Evolutionary conservation across 768 basidiomycete genomes (phyloP).

Genomic region (Russula dissimulans): DNA sequence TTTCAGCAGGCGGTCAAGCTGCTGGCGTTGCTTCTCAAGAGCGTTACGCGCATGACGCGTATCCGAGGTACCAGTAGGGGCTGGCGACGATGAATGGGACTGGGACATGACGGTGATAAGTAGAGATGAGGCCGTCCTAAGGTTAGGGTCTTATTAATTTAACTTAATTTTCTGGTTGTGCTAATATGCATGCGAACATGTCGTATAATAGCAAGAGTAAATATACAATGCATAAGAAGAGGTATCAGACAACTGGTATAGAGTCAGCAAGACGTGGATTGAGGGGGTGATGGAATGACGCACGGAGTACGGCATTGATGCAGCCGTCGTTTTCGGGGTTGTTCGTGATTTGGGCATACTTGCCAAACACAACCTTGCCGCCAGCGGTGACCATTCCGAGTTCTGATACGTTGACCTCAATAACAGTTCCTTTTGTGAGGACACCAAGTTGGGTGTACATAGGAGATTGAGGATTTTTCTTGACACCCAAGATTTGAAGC

Average conservation of each 20-base stretch:
- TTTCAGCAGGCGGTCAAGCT: slow-evolving; percentile 83
- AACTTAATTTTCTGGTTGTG: not conserved
- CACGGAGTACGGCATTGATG: slow-evolving; percentile 88
- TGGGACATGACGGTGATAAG: slow-evolving; percentile 19
- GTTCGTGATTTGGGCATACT: slow-evolving; percentile 90
- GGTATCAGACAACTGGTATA: slow-evolving; percentile 7
- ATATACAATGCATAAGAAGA: slow-evolving; percentile 1
- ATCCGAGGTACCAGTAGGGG: slow-evolving; percentile 20
- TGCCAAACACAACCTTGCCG: slow-evolving; percentile 89
- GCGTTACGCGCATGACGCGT: slow-evolving; percentile 41
- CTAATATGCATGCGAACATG: no score
- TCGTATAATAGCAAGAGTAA: not conserved
- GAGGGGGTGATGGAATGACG: slow-evolving; percentile 26
- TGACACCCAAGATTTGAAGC: slow-evolving; percentile 92
- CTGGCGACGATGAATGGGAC: slow-evolving; percentile 26
- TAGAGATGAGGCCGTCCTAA: not conserved
- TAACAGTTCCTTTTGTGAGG: slow-evolving; percentile 95
- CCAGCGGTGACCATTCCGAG: slow-evolving; percentile 95
- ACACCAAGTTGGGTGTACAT: slow-evolving; percentile 97
- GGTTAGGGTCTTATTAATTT: slow-evolving; percentile 9
- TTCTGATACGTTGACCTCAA: slow-evolving; percentile 99
- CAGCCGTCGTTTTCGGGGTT: slow-evolving; percentile 96
- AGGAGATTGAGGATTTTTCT: slow-evolving; percentile 99
- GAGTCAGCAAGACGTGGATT: not conserved
- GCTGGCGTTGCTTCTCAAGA: slow-evolving; percentile 44